A percentile compares a stretch with the other conserved stretches of the same genome.
Evolutionary conservation across 495 filamentous ascomycete genomes (phyloP).

Genomic region (Jackrogersella minutella): DNA sequence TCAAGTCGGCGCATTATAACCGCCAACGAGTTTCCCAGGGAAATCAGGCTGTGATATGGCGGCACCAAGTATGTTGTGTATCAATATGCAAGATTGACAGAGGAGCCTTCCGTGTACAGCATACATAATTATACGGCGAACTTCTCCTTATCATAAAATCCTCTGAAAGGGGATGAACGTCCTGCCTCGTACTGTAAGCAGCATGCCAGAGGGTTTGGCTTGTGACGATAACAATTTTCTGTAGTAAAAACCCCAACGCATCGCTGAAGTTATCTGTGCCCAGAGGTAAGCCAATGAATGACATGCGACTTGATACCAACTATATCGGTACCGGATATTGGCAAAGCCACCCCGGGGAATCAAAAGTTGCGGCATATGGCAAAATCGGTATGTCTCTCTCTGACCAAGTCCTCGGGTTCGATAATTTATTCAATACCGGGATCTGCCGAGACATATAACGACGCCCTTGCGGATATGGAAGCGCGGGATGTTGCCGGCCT

Average conservation of each 20-base stretch:
- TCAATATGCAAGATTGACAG: neutral
- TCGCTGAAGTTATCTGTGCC: neutral
- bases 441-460: neutral
- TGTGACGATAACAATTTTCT: neutral
- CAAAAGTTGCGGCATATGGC: slow-evolving; percentile 1
- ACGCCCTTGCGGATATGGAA: neutral
- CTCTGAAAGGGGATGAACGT: no score
- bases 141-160: no score
- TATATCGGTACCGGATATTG: neutral
- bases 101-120: neutral
- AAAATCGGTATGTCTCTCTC: neutral
- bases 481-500: neutral
- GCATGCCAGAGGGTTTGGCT: neutral
- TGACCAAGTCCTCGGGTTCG: neutral
- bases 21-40: neutral
- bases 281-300: no score
- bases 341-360: neutral
- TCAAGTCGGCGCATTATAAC: neutral
- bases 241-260: neutral
- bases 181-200: neutral
- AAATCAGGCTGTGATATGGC: neutral
- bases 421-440: neutral
- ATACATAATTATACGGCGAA: neutral
- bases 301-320: neutral
- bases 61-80: neutral